Conservation (phyloP, 1,284 basidiomycete genomes). For the Wolfiporia cocos region DNA sequence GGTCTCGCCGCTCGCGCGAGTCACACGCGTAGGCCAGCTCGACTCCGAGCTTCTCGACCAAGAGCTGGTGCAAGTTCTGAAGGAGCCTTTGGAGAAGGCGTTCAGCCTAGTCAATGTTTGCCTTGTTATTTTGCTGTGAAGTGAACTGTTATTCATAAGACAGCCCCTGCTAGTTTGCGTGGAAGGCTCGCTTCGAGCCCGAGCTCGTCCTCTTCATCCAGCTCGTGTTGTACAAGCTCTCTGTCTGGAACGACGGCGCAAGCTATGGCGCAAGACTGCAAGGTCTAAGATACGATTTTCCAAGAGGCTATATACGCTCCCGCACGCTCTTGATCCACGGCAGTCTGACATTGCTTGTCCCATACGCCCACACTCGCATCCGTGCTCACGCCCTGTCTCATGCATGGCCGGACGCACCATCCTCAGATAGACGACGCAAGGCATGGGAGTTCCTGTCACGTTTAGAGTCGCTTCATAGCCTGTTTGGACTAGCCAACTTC, state of each 20-base stretch:
- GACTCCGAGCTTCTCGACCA: slow-evolving; percentile 92
- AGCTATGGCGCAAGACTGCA: slow-evolving; percentile 93
- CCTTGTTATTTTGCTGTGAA: slow-evolving; percentile 8
- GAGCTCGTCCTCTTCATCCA: slow-evolving; percentile 79
- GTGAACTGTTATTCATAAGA: no score
- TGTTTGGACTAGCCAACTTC: slow-evolving; percentile 72
- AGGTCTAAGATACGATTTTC: slow-evolving; percentile 58
- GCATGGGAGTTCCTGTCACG: slow-evolving; percentile 71
- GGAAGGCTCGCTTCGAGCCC: slow-evolving; percentile 67
- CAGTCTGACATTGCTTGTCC: slow-evolving; percentile 68
- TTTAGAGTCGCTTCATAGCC: slow-evolving; percentile 59
- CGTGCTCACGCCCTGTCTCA: slow-evolving; percentile 73
- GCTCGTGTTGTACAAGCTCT: slow-evolving; percentile 78
- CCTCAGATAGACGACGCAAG: slow-evolving; percentile 67
- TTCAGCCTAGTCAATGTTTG: slow-evolving; percentile 68
- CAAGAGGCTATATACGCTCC: slow-evolving; percentile 35
- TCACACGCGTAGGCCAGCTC: slow-evolving; percentile 84
- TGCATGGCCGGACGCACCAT: slow-evolving; percentile 88
- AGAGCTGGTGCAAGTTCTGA: slow-evolving; percentile 80
- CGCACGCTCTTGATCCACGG: slow-evolving; percentile 64
- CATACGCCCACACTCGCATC: slow-evolving; percentile 75
- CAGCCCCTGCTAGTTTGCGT: slow-evolving; percentile 47
- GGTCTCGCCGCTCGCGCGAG: slow-evolving; percentile 33
- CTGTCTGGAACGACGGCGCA: slow-evolving; percentile 75
- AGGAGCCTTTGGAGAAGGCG: slow-evolving; percentile 77